Evolutionary conservation across 257 asterid genomes (phyloP).

Genomic region (Penstemon eatonii): DNA sequence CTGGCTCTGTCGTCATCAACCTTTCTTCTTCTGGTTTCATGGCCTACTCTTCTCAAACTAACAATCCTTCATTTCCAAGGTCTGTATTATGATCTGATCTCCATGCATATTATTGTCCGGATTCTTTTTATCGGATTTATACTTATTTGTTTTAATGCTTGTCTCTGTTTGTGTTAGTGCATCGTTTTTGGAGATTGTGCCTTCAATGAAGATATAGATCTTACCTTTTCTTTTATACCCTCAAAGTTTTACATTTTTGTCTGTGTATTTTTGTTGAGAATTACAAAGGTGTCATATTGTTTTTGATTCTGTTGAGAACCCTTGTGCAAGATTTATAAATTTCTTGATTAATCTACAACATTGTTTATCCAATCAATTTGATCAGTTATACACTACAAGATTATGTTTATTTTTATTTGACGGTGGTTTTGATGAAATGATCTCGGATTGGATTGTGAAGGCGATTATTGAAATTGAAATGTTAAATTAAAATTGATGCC

Average conservation of each 20-base stretch:
- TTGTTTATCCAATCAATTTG: neutral
- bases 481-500: no score
- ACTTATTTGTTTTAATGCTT: neutral
- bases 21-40: slow-evolving; percentile 71
- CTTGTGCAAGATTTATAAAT: neutral
- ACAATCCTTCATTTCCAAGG: slow-evolving; percentile 86
- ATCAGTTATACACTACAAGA: no score
- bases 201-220: slow-evolving; percentile 12
- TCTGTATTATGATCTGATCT: slow-evolving; percentile 7
- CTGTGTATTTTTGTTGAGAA: neutral
- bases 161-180: neutral
- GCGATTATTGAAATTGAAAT: no score
- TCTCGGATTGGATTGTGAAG: neutral
- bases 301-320: neutral
- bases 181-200: neutral
- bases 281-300: neutral
- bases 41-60: slow-evolving; percentile 65
- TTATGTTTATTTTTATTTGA: neutral
- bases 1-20: slow-evolving; percentile 69
- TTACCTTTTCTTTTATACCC: neutral
- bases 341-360: neutral
- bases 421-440: neutral
- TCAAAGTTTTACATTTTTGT: neutral
- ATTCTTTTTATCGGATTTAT: slow-evolving; percentile 23
- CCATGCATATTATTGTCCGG: neutral